Evolutionary conservation across 768 basidiomycete species (phyloP), one percentile per base, ranked within the genome.

Genomic region (Sarcodon sp.): DNA sequence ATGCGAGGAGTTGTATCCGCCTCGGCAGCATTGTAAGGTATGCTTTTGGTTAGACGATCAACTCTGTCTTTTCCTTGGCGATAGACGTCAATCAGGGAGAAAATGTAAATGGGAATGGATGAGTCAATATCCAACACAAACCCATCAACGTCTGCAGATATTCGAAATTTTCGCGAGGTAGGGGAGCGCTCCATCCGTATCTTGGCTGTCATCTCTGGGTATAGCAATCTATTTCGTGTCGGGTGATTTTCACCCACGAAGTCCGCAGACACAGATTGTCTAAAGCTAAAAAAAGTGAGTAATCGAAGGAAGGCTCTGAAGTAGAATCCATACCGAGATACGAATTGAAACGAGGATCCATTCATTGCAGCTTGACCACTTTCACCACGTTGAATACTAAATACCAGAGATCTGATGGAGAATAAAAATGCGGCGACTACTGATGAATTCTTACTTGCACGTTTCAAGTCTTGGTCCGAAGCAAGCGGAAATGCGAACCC

Each of bases 401-500:
- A 94, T 45, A 69, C 67, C 47, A 96, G 70, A 0, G 80, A 76
- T 50, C 77, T 75, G 47, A 96, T 77, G 2, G 90, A 85, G 57
- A 92, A 83, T 18, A 98, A 64, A 64, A 98, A 87, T 0, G 93
- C 93, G 7, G 80, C 78, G 33, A 87, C 73, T 33, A 76, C 65
- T 7, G 63, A 53, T 13, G 61, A 64, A 46, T 73, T 70, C 36
- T 61, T 62, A 48, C 59, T 59, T 47, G 73, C 71, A 33, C 78
- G 55, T 47, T 73, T 75, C 7, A 85, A 65, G 27, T 76, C 72
- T 51, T 73, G 70, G 47, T 79, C 74, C 47, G 80, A 70, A 0
- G 74, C 75, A 27, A 97, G 69, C 0, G 94, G 94, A 55, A 98
- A 88, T 5, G 90, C 93, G 3, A 91, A 76, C n/a, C 92, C 92